Conservation (phyloP, 2,329 filamentous ascomycete species). For the Penicillium concentricum region DNA sequence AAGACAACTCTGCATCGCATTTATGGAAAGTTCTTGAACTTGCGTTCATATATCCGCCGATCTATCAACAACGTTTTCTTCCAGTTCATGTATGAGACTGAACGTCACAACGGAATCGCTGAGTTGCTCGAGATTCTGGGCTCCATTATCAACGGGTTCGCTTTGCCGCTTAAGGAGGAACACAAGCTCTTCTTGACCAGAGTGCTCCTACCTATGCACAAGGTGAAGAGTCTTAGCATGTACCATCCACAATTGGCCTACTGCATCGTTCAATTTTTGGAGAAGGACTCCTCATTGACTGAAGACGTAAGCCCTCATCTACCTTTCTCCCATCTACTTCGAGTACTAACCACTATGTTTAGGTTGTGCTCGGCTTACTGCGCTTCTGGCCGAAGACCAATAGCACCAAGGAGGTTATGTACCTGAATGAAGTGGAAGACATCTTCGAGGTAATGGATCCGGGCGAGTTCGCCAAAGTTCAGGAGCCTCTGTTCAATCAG, state of each 20-base stretch:
- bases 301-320: conserved; percentile 69
- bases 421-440: conserved; percentile 97
- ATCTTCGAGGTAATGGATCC: conserved; percentile 99
- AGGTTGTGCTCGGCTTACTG: conserved; percentile 90
- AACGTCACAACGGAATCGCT: conserved; percentile 96
- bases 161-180: conserved; percentile 93
- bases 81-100: conserved; percentile 98
- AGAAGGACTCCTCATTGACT: conserved; percentile 94
- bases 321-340: neutral
- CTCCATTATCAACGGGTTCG: conserved; percentile 99
- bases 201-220: conserved; percentile 90
- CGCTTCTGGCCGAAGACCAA: conserved; percentile 99
- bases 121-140: conserved; percentile 95
- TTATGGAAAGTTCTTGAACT: conserved; percentile 97
- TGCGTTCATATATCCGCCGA: conserved; percentile 92
- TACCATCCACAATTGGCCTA: conserved; percentile 98
- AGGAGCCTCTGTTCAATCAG: conserved; percentile 96
- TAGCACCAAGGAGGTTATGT: conserved; percentile 99
- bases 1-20: conserved; percentile 98
- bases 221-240: conserved; percentile 99
- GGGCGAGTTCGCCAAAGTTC: conserved; percentile 96
- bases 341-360: conserved; percentile 4
- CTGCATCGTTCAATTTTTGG: conserved; percentile 97
- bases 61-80: conserved; percentile 99
- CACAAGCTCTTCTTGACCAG: conserved; percentile 97